Evolutionary conservation across 164 flowering plant species (phyloP).

Genomic region (Tetracentron sinense): DNA sequence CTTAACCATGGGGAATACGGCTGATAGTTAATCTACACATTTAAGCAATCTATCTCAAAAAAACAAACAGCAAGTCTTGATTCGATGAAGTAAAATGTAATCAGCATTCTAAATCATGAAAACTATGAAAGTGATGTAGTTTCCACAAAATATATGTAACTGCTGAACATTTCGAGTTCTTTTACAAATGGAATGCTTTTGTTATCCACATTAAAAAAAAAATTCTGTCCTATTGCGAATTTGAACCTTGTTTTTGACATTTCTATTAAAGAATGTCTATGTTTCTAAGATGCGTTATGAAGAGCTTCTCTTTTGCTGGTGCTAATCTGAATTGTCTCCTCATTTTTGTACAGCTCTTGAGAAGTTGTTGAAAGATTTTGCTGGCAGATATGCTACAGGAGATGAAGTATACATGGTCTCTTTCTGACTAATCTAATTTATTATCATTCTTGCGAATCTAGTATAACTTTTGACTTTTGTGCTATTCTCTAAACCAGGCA

Average conservation of each 20-base stretch:
- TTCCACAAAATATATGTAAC: neutral
- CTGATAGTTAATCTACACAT: too few species aligned
- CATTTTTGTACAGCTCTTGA: slow-evolving; percentile 43
- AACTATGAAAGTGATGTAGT: too few species aligned
- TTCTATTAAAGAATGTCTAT: neutral
- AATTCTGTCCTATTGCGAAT: neutral
- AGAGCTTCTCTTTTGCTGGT: neutral
- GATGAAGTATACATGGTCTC: slow-evolving; percentile 48
- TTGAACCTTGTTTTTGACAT: neutral
- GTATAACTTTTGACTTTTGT: neutral
- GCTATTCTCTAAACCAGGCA: neutral
- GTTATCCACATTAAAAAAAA: neutral
- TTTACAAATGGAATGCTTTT: neutral
- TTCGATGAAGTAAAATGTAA: too few species aligned
- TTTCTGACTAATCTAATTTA: slow-evolving; percentile 2
- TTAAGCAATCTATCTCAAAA: too few species aligned
- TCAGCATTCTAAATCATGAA: too few species aligned
- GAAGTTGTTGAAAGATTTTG: slow-evolving; percentile 39
- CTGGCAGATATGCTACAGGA: slow-evolving; percentile 45
- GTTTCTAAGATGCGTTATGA: neutral
- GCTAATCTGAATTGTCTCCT: neutral
- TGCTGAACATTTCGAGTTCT: neutral
- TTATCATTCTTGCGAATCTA: neutral
- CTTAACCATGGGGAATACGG: too few species aligned
- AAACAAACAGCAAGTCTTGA: too few species aligned